phyloP scores from a whole-genome alignment of 768 basidiomycete species.

The Suillus decipiens region DNA sequence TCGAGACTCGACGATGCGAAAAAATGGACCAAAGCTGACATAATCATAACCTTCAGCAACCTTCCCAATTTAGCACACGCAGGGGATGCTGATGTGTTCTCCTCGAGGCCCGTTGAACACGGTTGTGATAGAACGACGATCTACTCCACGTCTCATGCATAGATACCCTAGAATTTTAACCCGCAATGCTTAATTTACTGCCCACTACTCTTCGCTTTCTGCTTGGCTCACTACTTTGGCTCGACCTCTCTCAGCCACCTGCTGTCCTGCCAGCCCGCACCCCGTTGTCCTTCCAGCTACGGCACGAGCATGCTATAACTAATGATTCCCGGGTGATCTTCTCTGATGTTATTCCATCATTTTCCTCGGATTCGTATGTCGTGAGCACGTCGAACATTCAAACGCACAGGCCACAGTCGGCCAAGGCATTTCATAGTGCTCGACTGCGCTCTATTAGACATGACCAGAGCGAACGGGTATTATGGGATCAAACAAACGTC shows the following conservation, averaged over 20 bases:
- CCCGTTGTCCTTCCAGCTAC: conserved; percentile 58
- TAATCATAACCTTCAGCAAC: not conserved
- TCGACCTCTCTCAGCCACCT: conserved; percentile 18
- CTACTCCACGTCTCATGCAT: conserved; percentile 3
- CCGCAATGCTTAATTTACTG: conserved; percentile 31
- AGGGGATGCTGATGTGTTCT: not conserved
- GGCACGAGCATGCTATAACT: conserved; percentile 62
- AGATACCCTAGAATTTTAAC: not conserved
- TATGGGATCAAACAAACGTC: conserved; percentile 70
- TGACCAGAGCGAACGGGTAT: conserved; percentile 40
- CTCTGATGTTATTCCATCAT: conserved; percentile 39
- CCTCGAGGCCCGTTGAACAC: not conserved
- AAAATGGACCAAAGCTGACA: not conserved
- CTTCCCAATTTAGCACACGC: not conserved
- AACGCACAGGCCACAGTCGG: conserved; percentile 51
- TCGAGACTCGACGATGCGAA: too few relatives aligned
- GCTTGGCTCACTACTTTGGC: conserved; percentile 44
- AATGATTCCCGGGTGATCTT: conserved; percentile 60
- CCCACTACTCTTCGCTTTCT: conserved; percentile 44
- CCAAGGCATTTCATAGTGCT: conserved; percentile 33
- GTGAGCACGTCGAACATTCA: conserved; percentile 41
- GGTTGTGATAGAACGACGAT: not conserved
- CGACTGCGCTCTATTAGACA: conserved; percentile 40
- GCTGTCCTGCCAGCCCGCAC: conserved; percentile 29
- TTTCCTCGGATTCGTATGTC: conserved; percentile 34